Percentiles rank a stretch among this genome's conserved stretches.
Evolutionary conservation across 1,284 basidiomycete genomes (phyloP).

Genomic region (Puccinia polysora): DNA sequence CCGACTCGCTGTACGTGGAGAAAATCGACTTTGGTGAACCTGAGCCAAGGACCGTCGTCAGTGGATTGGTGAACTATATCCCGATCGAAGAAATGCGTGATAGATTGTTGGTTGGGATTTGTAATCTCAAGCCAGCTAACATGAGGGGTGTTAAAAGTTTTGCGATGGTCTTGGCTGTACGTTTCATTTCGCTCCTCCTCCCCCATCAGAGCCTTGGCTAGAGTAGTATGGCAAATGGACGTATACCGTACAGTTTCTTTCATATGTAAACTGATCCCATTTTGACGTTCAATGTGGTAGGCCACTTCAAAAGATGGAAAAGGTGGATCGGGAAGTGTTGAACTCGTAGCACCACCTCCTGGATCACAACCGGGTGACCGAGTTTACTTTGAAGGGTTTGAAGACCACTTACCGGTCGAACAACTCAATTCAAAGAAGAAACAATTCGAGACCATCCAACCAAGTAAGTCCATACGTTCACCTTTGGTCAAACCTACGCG

Average conservation of each 20-base stretch:
- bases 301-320: constrained; percentile 75
- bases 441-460: constrained; percentile 90
- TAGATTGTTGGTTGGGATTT: constrained; percentile 77
- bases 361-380: constrained; percentile 81
- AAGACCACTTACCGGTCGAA: constrained; percentile 59
- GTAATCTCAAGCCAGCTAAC: constrained; percentile 87
- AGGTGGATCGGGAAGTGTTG: constrained; percentile 67
- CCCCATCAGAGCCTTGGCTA: background rate
- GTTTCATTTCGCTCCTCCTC: constrained; percentile 49
- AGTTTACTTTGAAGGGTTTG: constrained; percentile 80
- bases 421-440: constrained; percentile 96
- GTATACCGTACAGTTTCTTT: too few species aligned
- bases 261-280: too few species aligned
- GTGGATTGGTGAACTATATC: constrained; percentile 88
- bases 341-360: constrained; percentile 80
- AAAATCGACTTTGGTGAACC: constrained; percentile 92
- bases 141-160: constrained; percentile 96
- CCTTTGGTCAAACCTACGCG: background rate
- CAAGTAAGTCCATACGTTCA: constrained; percentile 57
- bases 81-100: constrained; percentile 87
- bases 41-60: constrained; percentile 86
- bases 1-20: constrained; percentile 85
- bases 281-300: constrained; percentile 57
- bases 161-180: constrained; percentile 87
- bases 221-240: background rate